Conservation (phyloP, 345 rosid genomes). For the Psidium friedrichsthalianum region DNA sequence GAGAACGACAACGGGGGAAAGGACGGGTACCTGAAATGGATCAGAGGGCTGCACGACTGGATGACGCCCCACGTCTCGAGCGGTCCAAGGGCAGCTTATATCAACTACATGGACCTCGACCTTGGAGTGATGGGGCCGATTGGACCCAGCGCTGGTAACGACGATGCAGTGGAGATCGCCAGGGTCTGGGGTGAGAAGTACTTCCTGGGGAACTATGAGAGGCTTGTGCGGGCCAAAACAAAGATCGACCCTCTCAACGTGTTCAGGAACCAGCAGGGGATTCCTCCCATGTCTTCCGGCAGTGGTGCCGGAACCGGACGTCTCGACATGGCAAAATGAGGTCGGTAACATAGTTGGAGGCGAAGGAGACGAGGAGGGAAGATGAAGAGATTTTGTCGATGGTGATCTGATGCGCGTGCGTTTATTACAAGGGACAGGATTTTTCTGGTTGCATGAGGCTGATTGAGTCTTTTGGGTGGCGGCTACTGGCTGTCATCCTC, state of each 20-base stretch:
- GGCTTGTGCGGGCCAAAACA: conserved; percentile 34
- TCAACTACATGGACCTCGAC: conserved; percentile 51
- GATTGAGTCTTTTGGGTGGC: not conserved
- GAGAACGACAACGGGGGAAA: conserved; percentile 15
- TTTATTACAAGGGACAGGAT: not conserved
- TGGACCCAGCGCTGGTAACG: not conserved
- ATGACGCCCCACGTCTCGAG: conserved; percentile 39
- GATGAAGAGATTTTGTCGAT: not conserved
- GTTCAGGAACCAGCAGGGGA: conserved; percentile 36
- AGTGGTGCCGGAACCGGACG: not conserved
- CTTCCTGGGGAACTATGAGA: conserved; percentile 31
- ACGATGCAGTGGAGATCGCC: conserved; percentile 24
- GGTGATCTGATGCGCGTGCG: not conserved
- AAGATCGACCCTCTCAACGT: conserved; percentile 34
- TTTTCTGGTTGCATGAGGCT: not conserved
- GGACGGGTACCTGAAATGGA: conserved; percentile 12
- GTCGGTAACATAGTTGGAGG: not conserved
- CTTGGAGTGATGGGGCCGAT: conserved; percentile 21
- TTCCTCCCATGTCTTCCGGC: conserved; percentile 4
- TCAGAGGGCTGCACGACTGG: conserved; percentile 20
- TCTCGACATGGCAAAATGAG: not conserved
- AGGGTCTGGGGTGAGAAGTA: conserved; percentile 40
- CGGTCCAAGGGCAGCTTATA: conserved; percentile 42
- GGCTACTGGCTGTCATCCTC: not conserved
- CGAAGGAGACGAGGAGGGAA: not conserved